A percentile compares a stretch with the other conserved stretches of the same genome.
Conservation (phyloP, 768 basidiomycete genomes). For the Daedaleopsis nitida region DNA sequence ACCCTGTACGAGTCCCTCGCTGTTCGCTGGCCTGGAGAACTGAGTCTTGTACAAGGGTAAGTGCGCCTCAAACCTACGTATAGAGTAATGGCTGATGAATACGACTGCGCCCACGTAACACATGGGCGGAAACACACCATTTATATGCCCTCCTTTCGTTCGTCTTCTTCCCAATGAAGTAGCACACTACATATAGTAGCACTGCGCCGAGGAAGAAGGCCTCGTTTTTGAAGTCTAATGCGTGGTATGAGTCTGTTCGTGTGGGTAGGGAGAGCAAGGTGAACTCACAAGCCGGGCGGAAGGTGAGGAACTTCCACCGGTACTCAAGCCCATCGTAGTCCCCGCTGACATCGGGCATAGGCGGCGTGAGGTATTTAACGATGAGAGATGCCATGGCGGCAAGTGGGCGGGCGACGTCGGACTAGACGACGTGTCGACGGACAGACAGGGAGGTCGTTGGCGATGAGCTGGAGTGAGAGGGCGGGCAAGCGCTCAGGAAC, state of each 20-base stretch:
- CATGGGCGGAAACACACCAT: constrained; percentile 51
- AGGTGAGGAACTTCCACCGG: constrained; percentile 73
- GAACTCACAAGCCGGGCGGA: constrained; percentile 73
- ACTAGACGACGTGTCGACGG: not conserved
- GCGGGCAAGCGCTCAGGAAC: constrained; percentile 14
- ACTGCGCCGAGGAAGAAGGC: constrained; percentile 53
- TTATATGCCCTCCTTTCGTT: constrained; percentile 64
- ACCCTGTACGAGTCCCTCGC: constrained; percentile 38
- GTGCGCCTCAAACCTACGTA: constrained; percentile 63
- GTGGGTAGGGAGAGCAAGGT: constrained; percentile 4
- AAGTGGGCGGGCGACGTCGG: not conserved
- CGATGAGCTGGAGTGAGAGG: not conserved
- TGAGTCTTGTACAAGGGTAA: constrained; percentile 61
- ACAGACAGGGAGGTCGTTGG: not conserved
- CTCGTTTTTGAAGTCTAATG: constrained; percentile 67
- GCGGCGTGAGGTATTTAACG: constrained; percentile 39
- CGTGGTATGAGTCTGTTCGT: constrained; percentile 1
- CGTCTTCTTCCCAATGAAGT: constrained; percentile 57
- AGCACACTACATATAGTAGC: constrained; percentile 56
- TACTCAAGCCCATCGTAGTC: constrained; percentile 78
- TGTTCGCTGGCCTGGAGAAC: constrained; percentile 69
- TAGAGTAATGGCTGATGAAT: constrained; percentile 13
- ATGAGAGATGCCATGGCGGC: constrained; percentile 20
- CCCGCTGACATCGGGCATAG: constrained; percentile 50
- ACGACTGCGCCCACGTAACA: constrained; percentile 4